Conservation (phyloP, 768 basidiomycete species). For the Termitomyces sp. region DNA sequence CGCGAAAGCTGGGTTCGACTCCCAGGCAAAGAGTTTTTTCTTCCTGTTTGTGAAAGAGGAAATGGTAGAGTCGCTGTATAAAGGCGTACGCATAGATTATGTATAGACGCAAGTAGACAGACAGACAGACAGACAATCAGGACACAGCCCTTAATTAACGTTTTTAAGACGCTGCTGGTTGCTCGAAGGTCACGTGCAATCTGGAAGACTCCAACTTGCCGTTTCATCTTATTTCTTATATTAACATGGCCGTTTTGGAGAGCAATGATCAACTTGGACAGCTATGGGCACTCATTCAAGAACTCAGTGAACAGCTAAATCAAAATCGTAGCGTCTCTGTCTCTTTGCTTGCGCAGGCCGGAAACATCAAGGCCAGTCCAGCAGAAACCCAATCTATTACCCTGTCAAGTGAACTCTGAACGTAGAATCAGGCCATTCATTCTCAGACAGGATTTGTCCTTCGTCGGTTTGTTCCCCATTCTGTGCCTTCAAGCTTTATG, state of each 20-base stretch:
- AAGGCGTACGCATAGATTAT: too few relatives aligned
- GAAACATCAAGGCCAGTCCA: constrained; percentile 71
- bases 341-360: constrained; percentile 68
- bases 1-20: constrained; percentile 4
- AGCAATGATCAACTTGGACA: constrained; percentile 45
- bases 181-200: too few relatives aligned
- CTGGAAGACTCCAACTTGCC: background rate
- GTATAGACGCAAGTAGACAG: too few relatives aligned
- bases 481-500: background rate
- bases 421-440: constrained; percentile 82
- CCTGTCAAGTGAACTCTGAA: background rate
- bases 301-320: constrained; percentile 80
- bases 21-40: background rate
- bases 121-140: too few relatives aligned
- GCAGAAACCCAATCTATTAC: background rate
- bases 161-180: too few relatives aligned
- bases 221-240: background rate
- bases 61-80: too few relatives aligned
- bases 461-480: constrained; percentile 53
- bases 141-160: too few relatives aligned
- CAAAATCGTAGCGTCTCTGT: constrained; percentile 74
- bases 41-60: too few relatives aligned
- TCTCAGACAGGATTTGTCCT: constrained; percentile 91
- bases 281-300: constrained; percentile 66
- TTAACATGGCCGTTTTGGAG: constrained; percentile 30